These are phyloP conservation scores for Trichoderma reesei DNA, from an alignment of 495 filamentous ascomycete species.

Conservation along the genomic window DNA sequence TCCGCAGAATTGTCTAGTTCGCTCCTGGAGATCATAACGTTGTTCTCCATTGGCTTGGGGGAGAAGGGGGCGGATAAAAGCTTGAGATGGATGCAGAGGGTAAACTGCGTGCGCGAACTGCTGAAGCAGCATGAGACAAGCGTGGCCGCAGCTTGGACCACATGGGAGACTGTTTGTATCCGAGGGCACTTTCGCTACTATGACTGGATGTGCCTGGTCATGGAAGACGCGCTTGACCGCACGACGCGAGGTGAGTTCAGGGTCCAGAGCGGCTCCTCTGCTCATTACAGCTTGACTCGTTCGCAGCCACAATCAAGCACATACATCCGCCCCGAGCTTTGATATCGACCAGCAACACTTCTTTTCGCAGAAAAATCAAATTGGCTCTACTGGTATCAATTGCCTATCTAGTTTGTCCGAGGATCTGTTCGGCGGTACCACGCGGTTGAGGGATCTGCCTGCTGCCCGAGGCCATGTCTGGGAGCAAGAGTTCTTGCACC, in stretches of 20 bases:
- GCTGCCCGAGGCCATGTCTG: no score
- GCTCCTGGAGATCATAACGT: no score
- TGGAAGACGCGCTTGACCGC: background rate
- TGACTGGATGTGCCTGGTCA: background rate
- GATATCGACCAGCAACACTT: background rate
- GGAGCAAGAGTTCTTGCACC: background rate
- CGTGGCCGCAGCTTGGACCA: background rate
- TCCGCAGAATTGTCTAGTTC: background rate
- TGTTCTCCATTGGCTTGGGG: no score
- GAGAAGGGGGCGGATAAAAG: background rate
- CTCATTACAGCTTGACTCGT: background rate
- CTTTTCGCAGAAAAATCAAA: background rate
- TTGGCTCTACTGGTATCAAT: background rate
- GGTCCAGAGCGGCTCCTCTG: background rate
- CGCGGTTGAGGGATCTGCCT: background rate
- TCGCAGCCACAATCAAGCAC: background rate
- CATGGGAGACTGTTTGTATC: background rate
- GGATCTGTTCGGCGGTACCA: background rate
- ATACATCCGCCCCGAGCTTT: background rate
- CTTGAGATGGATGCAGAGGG: background rate
- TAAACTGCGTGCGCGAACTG: background rate
- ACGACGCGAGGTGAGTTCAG: background rate
- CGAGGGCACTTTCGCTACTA: background rate
- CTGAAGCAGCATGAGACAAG: background rate
- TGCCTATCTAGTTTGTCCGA: background rate